Percentiles rank a stretch among this genome's conserved stretches.
These are phyloP conservation scores for cucumber (Cucumis sativus) DNA, from an alignment of 306 rosid genomes.

Conservation along the genomic window DNA sequence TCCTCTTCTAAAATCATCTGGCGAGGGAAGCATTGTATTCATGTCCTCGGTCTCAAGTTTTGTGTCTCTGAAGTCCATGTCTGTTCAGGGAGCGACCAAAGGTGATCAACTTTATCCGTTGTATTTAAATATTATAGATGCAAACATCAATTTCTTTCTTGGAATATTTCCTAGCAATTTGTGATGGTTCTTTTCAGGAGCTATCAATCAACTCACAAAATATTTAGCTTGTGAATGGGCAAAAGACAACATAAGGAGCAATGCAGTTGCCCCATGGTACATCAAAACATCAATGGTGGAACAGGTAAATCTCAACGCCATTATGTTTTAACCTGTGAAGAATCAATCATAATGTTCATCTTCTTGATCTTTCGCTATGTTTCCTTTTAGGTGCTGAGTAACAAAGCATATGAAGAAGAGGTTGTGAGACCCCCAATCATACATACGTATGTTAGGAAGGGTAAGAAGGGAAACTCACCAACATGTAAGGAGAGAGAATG, in stretches of 20 bases:
- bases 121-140: background rate
- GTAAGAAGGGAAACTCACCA: no score
- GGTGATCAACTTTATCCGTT: conserved; percentile 17
- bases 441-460: no score
- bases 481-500: no score
- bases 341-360: background rate
- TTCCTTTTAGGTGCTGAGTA: conserved; percentile 41
- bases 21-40: conserved; percentile 49
- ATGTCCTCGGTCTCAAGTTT: conserved; percentile 63
- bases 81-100: conserved; percentile 71
- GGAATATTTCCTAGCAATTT: background rate
- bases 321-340: background rate
- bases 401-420: conserved; percentile 45
- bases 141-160: background rate
- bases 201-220: conserved; percentile 60
- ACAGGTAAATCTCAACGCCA: conserved; percentile 32
- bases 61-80: conserved; percentile 63
- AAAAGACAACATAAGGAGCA: conserved; percentile 60
- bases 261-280: conserved; percentile 79
- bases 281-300: conserved; percentile 63
- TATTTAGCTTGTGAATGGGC: conserved; percentile 83
- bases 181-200: conserved; percentile 30
- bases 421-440: no score
- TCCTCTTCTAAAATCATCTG: conserved; percentile 53
- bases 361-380: background rate